Evolutionary conservation across 495 filamentous ascomycete species (phyloP).

Genomic region (Xylaria curta): DNA sequence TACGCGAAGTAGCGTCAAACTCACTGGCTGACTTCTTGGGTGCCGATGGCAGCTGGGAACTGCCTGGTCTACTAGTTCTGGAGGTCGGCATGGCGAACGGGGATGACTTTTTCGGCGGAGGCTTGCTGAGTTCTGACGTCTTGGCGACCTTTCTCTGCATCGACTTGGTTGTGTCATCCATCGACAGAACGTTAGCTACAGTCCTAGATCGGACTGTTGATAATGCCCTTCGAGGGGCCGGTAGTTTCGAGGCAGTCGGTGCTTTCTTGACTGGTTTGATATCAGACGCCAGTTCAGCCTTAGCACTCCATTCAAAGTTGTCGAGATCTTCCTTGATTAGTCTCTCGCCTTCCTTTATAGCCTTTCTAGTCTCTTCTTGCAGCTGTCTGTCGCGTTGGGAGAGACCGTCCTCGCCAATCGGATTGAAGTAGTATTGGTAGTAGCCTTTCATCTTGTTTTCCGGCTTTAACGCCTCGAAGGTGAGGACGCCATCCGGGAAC

Average conservation of each 20-base stretch:
- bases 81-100: conserved; percentile 47
- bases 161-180: conserved; percentile 42
- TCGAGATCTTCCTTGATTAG: conserved; percentile 64
- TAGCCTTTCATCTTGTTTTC: conserved; percentile 74
- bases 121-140: conserved; percentile 37
- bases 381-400: conserved; percentile 65
- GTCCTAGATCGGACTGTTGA: conserved; percentile 37
- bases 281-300: conserved; percentile 43
- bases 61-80: conserved; percentile 42
- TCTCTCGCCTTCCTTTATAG: conserved; percentile 63
- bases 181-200: conserved; percentile 53
- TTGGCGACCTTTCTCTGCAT: conserved; percentile 37
- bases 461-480: conserved; percentile 54
- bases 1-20: conserved; percentile 70
- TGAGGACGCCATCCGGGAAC: conserved; percentile 63
- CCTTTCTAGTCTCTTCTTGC: conserved; percentile 59
- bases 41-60: conserved; percentile 37
- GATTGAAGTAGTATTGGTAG: conserved; percentile 68
- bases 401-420: conserved; percentile 71
- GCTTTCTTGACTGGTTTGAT: conserved; percentile 33
- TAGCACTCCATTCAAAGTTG: conserved; percentile 59
- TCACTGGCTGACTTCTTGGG: conserved; percentile 51
- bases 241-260: conserved; percentile 30
- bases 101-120: conserved; percentile 38
- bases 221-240: conserved; percentile 31